phyloP scores from a whole-genome alignment of 1,139 yeast genomes.

The Hansenula anomala region DNA sequence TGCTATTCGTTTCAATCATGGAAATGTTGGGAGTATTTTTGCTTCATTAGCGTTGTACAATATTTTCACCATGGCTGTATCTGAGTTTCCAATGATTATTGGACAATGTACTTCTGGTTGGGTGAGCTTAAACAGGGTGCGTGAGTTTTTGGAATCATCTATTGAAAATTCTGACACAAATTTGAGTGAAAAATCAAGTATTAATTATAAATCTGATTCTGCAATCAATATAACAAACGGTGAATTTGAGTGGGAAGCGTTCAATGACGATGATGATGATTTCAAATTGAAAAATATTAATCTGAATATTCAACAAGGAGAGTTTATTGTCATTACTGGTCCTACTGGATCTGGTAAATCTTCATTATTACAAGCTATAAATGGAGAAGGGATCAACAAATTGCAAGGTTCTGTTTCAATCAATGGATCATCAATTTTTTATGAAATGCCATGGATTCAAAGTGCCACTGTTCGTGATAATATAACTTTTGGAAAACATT shows the following conservation, averaged over 20 bases:
- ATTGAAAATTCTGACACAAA: constrained; percentile 12
- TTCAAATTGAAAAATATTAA: constrained; percentile 34
- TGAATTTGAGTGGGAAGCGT: constrained; percentile 59
- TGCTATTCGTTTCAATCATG: constrained; percentile 41
- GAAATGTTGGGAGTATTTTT: constrained; percentile 69
- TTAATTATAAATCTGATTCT: constrained; percentile 28
- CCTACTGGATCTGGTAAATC: constrained; percentile 47
- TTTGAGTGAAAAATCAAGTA: not conserved
- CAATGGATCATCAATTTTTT: constrained; percentile 34
- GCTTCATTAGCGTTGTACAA: constrained; percentile 76
- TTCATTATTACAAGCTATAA: constrained; percentile 41
- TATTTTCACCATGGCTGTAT: constrained; percentile 64
- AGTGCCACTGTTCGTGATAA: constrained; percentile 77
- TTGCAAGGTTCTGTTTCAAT: constrained; percentile 35
- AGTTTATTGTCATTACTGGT: constrained; percentile 44
- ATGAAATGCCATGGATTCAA: constrained; percentile 77
- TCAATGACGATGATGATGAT: no score
- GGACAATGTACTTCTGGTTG: constrained; percentile 61
- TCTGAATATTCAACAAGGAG: constrained; percentile 35
- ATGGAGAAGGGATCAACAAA: constrained; percentile 47
- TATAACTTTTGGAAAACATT: constrained; percentile 64
- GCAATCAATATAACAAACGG: constrained; percentile 50
- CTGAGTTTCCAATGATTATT: constrained; percentile 59
- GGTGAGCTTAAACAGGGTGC: constrained; percentile 57
- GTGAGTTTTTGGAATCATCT: constrained; percentile 44